Base-by-base conservation (phyloP, 2,329 filamentous ascomycete genomes). In the Chrysosporium keratinophilum region DNA sequence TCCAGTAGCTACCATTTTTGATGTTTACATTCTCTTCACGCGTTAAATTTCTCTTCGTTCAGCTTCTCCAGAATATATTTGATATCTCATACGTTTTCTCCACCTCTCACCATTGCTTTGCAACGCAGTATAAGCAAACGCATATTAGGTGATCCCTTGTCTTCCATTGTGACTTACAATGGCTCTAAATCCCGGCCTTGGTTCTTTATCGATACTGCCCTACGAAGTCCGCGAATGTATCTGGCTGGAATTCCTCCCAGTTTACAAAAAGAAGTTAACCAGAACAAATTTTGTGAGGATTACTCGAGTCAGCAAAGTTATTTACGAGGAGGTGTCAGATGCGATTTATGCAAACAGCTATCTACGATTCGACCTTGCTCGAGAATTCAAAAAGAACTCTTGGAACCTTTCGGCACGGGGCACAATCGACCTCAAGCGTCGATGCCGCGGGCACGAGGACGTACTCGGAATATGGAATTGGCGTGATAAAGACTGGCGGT, bases 131-230 rank as follows among this genome's bases (percentile, higher is more conserved):
- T 28, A 28, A 28, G 23, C 23, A 28, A 3, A 28, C n/a, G 7
- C 23, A 28, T 28, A 28, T 3, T 7, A 4, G 23, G 23, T 28
- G 23, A 28, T 7, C 23, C 7, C 23, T 28, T 28, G 23, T 28
- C 23, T 28, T 28, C 23, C 3, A 3, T 28, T 28, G 23, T 28
- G 23, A 7, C 7, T 28, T 28, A 28, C 23, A 7, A 28, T 28
- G 23, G 23, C 23, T 28, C 23, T 28, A 3, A 28, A 28, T 7
- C 43, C 15, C 23, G 43, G 28, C 43, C n/a, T 46, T n/a, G 68
- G 0, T 58, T 79, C 50, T 84, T 80, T 71, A 89, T 88, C 72
- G 67, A 74, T 35, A 65, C 71, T 28, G 78, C 84, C 1, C 74
- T 76, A 1, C 67, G 64, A 1, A 67, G 67, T 0, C 70, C 39